A percentile compares a stretch with the other conserved stretches of the same genome.
phyloP scores from a whole-genome alignment of 148 eudicot species.

The Cornus suecica region DNA sequence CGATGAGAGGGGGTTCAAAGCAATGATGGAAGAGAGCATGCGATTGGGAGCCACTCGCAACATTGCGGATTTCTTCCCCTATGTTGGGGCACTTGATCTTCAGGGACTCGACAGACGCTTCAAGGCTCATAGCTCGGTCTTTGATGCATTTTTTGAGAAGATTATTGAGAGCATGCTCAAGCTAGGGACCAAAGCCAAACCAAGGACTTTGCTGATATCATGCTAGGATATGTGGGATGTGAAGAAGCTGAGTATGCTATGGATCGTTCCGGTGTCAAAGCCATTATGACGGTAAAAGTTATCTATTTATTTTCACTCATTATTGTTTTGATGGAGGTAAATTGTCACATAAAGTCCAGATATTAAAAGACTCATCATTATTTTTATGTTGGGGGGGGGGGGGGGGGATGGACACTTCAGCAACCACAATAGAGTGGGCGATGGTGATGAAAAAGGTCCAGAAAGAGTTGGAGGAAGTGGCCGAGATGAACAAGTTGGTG shows the following conservation, averaged over 20 bases:
- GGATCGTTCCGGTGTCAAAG: conserved; percentile 14
- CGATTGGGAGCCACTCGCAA: not conserved
- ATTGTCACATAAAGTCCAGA: too few species aligned
- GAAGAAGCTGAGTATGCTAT: too few species aligned
- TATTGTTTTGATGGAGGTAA: too few species aligned
- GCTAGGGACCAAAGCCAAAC: not conserved
- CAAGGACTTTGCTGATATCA: conserved; percentile 21
- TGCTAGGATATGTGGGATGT: too few species aligned
- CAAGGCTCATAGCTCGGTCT: conserved; percentile 6
- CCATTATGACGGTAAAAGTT: conserved; percentile 20
- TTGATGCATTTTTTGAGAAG: conserved; percentile 8
- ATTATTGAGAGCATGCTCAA: not conserved
- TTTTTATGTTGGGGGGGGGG: too few species aligned
- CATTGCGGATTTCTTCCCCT: conserved; percentile 14
- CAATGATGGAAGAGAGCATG: not conserved
- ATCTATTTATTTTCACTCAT: too few species aligned
- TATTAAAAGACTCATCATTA: too few species aligned
- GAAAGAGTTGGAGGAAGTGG: too few species aligned
- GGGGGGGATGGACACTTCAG: too few species aligned
- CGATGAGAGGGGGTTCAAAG: conserved; percentile 12
- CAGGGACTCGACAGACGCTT: conserved; percentile 7
- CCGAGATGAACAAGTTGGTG: too few species aligned
- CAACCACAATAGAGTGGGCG: too few species aligned
- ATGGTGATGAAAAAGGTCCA: too few species aligned
- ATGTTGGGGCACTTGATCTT: conserved; percentile 7